Conservation (phyloP, 345 rosid genomes). For the Crucihimalaya himalaica region DNA sequence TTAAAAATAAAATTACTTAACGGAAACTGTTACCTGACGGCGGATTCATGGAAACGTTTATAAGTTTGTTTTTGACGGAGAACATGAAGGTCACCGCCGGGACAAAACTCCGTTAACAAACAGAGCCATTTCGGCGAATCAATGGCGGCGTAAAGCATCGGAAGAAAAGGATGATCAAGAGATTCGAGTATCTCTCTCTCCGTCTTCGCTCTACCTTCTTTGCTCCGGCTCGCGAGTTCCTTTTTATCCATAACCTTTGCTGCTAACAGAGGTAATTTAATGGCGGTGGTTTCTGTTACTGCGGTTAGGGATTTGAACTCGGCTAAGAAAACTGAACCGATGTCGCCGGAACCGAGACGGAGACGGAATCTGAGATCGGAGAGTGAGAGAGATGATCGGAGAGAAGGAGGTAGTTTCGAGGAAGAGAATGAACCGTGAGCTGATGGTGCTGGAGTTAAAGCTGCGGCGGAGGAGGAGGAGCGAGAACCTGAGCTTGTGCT, state of each 20-base stretch:
- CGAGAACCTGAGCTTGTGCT: conserved; percentile 69
- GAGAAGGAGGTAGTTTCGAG: conserved; percentile 43
- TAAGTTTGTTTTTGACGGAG: conserved; percentile 82
- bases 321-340: conserved; percentile 85
- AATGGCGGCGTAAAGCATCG: conserved; percentile 68
- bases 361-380: conserved; percentile 76
- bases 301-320: conserved; percentile 53
- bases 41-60: conserved; percentile 80
- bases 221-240: conserved; percentile 74
- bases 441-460: conserved; percentile 68
- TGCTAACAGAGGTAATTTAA: conserved; percentile 44
- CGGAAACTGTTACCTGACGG: conserved; percentile 65
- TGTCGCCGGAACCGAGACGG: conserved; percentile 93
- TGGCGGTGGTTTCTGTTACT: conserved; percentile 16
- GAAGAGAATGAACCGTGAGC: conserved; percentile 70
- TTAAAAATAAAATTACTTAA: conserved; percentile 8
- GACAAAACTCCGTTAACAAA: conserved; percentile 85
- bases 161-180: conserved; percentile 89
- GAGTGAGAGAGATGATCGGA: conserved; percentile 55
- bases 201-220: conserved; percentile 82
- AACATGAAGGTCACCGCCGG: conserved; percentile 98
- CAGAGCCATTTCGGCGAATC: conserved; percentile 88
- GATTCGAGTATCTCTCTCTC: conserved; percentile 81
- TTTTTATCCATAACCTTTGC: conserved; percentile 95
- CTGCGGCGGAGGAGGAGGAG: conserved; percentile 68